These are phyloP conservation scores for Umbelopsis sp. DNA, from an alignment of 192 early-diverging fungal species.

Conservation along the genomic window DNA sequence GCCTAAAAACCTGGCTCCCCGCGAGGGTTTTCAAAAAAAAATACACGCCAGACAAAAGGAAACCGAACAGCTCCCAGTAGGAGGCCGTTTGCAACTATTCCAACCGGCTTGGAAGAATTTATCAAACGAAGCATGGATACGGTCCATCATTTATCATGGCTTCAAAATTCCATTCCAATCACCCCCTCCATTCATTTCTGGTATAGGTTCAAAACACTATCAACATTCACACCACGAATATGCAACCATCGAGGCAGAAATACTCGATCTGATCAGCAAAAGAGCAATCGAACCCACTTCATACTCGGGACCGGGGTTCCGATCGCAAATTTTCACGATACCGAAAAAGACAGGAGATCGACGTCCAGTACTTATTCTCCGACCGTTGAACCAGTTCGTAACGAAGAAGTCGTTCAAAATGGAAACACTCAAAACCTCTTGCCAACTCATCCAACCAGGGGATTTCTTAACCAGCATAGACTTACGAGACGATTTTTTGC, in stretches of 20 bases:
- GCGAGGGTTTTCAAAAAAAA: not conserved
- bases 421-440: conserved; percentile 18
- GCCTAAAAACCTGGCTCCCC: too few species aligned
- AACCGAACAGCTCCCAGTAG: conserved; percentile 6
- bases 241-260: not conserved
- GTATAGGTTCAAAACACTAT: not conserved
- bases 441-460: conserved; percentile 1
- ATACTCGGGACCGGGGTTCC: not conserved
- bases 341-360: conserved; percentile 35
- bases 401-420: conserved; percentile 22
- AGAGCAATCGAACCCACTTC: not conserved
- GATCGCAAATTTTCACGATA: conserved; percentile 24
- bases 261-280: not conserved
- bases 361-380: conserved; percentile 26
- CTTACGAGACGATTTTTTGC: conserved; percentile 35
- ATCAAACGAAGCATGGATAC: conserved; percentile 16
- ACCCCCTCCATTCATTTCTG: not conserved
- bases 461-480: conserved; percentile 40
- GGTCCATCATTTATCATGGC: not conserved
- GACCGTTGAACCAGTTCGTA: conserved; percentile 23
- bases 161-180: conserved; percentile 10
- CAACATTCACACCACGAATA: not conserved
- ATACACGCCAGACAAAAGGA: not conserved
- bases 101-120: not conserved
- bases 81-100: conserved; percentile 10